These are phyloP conservation scores for Lachancea waltii DNA, from an alignment of 805 yeast genomes.

Conservation along the genomic window DNA sequence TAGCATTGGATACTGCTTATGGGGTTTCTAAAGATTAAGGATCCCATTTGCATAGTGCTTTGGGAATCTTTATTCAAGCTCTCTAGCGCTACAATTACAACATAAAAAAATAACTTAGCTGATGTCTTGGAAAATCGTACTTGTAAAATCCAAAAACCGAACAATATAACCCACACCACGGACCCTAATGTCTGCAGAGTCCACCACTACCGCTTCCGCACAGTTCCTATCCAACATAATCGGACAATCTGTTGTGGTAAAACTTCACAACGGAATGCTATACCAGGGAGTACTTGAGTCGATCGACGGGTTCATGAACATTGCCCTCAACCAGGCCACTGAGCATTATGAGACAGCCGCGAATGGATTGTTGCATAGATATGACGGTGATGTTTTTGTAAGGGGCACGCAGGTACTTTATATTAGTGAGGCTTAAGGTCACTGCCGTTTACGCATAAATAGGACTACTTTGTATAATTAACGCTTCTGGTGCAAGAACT, in stretches of 20 bases:
- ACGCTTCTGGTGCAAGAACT: neutral
- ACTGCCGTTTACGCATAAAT: no score
- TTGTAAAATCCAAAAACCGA: no score
- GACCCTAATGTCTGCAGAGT: neutral
- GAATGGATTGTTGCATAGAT: conserved; percentile 28
- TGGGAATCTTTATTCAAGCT: no score
- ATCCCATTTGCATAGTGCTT: no score
- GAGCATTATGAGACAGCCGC: conserved; percentile 41
- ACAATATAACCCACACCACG: neutral
- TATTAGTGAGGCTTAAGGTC: conserved; percentile 30
- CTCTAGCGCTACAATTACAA: no score
- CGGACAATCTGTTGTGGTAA: conserved; percentile 75
- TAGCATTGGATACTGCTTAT: no score
- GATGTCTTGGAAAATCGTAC: no score
- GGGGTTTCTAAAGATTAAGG: no score
- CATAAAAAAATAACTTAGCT: no score
- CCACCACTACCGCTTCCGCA: conserved; percentile 48
- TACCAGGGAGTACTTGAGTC: conserved; percentile 75
- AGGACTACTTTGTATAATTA: no score
- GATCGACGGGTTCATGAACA: conserved; percentile 95
- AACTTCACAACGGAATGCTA: conserved; percentile 79
- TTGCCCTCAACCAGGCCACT: conserved; percentile 71
- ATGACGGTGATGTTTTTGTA: conserved; percentile 30
- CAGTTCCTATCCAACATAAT: conserved; percentile 71
- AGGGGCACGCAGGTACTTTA: conserved; percentile 35